phyloP scores from a whole-genome alignment of 2,329 filamentous ascomycete genomes.

The Graphilbum ipis-grandicollis region DNA sequence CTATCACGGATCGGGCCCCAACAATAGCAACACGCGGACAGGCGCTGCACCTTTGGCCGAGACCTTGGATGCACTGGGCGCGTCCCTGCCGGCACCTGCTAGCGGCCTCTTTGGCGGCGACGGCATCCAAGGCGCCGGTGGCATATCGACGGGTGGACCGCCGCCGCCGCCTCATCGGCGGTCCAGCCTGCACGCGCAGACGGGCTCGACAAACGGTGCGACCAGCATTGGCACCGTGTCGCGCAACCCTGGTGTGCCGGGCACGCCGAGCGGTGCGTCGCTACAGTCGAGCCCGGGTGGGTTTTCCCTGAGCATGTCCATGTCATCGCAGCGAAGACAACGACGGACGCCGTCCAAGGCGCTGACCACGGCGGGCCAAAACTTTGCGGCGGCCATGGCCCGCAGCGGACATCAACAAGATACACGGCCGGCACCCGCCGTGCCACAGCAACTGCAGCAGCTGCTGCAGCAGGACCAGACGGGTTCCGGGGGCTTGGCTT shows the following conservation, averaged over 20 bases:
- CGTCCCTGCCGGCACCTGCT: conserved; percentile 25
- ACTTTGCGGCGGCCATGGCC: conserved; percentile 4
- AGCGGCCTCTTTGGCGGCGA: conserved; percentile 19
- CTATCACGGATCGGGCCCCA: conserved; percentile 13
- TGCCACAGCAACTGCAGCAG: conserved; percentile 5
- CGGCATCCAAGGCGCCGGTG: conserved; percentile 6
- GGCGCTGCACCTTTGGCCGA: conserved; percentile 13
- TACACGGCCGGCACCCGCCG: conserved; percentile 5
- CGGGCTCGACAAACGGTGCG: conserved; percentile 11
- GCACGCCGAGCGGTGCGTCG: neutral
- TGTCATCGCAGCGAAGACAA: conserved; percentile 7
- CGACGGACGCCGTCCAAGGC: conserved; percentile 12
- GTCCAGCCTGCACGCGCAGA: conserved; percentile 34
- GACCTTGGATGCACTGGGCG: conserved; percentile 26
- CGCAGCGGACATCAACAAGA: conserved; percentile 13
- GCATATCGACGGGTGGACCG: conserved; percentile 13
- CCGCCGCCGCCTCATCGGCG: conserved; percentile 32
- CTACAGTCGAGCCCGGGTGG: neutral
- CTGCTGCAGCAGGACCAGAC: conserved; percentile 1
- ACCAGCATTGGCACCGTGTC: conserved; percentile 3
- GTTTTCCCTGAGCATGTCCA: too few relatives aligned
- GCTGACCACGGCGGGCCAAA: neutral
- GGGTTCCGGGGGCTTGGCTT: conserved; percentile 3
- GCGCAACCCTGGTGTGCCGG: neutral
- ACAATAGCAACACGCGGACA: too few relatives aligned